Evolutionary conservation across 2,329 filamentous ascomycete species (phyloP), one percentile per base, ranked within the genome.

Genomic region (Thelonectria rubi): DNA sequence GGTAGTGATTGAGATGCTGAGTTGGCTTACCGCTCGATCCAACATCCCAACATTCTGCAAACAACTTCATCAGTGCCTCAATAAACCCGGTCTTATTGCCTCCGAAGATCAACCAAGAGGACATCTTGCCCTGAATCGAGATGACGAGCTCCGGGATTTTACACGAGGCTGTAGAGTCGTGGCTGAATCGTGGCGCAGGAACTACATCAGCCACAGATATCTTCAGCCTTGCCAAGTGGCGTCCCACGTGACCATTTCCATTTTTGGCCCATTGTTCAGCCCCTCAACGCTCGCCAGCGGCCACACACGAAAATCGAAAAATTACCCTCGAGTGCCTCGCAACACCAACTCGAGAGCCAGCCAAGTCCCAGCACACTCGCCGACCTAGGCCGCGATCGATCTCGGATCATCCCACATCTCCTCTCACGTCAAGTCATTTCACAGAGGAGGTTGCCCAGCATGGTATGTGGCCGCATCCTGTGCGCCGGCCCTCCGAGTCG

Each of bases 401-500:
- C 64, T 68, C 69, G 72, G 72, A 70, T 75, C 74, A 63, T 70
- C 71, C 66, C 68, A 74, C 75, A 73, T 77, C 76, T 77, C 73
- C 75, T 75, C 71, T 72, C 65, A 62, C 74, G 72, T 69, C 75
- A 72, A 76, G 73, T 72, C 65, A 76, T 75, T 72, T 69, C 74
- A 71, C 70, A 80, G 80, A 81, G 78, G 80, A 82, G 79, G 75
- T 82, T 80, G 81, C 81, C 81, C 81, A 84, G 75, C 75, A 84
- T 84, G 77, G 77, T 79, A 72, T 75, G 81, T 76, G 18, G 49
- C 20, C 20, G 40, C 43, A 30, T 53, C 37, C 21, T 51, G 47
- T 56, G 57, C 50, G 54, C 52, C 50, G 20, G 30, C 14, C 24
- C 40, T 17, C 43, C 18, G 18, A 47, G 32, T 50, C 47, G 18